Evolutionary conservation across 169 alveolate genomes (phyloP), one percentile per base, ranked within the genome.

Genomic region (Neospora caninum): DNA sequence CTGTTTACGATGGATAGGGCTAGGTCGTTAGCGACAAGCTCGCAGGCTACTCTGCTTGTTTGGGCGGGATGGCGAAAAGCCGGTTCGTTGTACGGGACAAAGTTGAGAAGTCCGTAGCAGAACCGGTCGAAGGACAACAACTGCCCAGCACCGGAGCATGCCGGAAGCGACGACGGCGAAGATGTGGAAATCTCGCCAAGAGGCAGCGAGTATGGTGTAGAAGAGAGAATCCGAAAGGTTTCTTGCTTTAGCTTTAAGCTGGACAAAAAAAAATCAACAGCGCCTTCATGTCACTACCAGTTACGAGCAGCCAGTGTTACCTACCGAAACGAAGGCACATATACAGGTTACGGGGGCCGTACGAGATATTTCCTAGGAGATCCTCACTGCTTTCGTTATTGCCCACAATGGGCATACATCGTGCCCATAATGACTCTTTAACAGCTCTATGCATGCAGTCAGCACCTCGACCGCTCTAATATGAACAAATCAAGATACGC

Each of bases 11-110:
- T 36, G 39, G 83, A 70, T 31, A 36, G 39, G 39, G 83, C 83
- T n/a, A 70, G 42, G 83, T 70, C 83, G 83, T 36, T 36, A 36
- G 83, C 83, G 34, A 70, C 39, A 31, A 70, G 83, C 34, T 70
- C 83, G 39, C 42, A n/a, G 0, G 42, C 83, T 16, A 36, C 42
- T 70, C 83, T 31, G 83, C 42, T 36, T 36, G 0, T 70, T 16
- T 70, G 34, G 34, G 42, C 83, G 2, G 83, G 83, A 36, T 70
- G 83, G 42, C 83, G 83, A 70, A 70, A 70, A 70, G 83, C 83
- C 25, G 83, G 83, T 70, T 36, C 39, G 39, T 70, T 70, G 83
- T 70, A 70, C 34, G 83, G 83, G 6, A 70, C 39, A 36, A 16
- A 70, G 42, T 27, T 36, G 34, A 70, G 39, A 70, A 70, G 83